Evolutionary conservation across 1,284 basidiomycete genomes (phyloP), one percentile per base, ranked within the genome.

Genomic region (Ceratobasidium sp.): DNA sequence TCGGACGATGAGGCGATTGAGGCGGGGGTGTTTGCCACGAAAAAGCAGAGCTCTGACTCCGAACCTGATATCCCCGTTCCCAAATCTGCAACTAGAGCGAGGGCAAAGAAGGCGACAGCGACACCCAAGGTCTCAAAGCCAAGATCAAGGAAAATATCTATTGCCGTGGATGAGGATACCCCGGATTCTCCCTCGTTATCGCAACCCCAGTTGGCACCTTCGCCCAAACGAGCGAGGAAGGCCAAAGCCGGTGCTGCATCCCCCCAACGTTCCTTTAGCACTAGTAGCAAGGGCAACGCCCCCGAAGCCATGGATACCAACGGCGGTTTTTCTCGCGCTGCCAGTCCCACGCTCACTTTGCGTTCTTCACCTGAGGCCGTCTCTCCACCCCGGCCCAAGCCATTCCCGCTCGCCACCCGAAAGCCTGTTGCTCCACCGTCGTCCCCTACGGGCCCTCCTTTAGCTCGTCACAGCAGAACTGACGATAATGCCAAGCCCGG

Each of bases 401-500:
- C 69, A 19, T 62, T 73, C 22, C 69, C 69, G 4, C 29, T 73
- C 9, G 27, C 34, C 29, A n/a, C 37, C 27, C 69, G 69, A 24
- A 49, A 53, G 41, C 46, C 69, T 51, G 69, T 41, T 31, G 69
- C 69, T 16, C 58, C 69, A 19, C 69, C 69, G 22, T 62, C 69
- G 11, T 73, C 69, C 34, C 68, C 68, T 27, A 14, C 37, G 19
- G 37, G 22, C n/a, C 61, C 54, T 29, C 9, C 16, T 14, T 49
- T 54, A 13, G 46, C 39, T 22, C 59, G 24, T 19, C 62, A 63
- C 54, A 29, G 27, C 31, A 24, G 5, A n/a, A 13, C 49, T 85
- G 76, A 86, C 86, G 5, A 86, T 89, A 39, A 87, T 88, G 72
- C 75, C 61, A 19, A 82, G 83, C 9, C 75, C 81, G 1, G 46